phyloP scores from a whole-genome alignment of 257 asterid genomes.

The Ehretia macrophylla region DNA sequence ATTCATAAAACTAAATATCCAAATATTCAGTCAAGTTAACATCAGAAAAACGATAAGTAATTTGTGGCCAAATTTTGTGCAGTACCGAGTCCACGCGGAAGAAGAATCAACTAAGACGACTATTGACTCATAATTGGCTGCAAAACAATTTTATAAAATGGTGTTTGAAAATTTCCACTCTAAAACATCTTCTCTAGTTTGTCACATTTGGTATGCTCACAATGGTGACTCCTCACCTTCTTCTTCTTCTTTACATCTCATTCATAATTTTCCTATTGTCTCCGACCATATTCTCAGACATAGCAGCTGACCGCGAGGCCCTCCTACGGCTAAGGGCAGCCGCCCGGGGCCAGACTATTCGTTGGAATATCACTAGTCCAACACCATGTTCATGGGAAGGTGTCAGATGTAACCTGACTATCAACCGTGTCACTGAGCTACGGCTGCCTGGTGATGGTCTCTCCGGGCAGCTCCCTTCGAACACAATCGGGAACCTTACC shows the following conservation, averaged over 20 bases:
- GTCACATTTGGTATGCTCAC: background rate
- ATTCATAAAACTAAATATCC: no score
- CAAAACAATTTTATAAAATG: no score
- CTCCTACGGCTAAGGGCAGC: slow-evolving; percentile 38
- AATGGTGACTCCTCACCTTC: slow-evolving; percentile 15
- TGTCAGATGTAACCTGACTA: slow-evolving; percentile 24
- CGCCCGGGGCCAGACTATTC: slow-evolving; percentile 45
- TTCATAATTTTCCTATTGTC: slow-evolving; percentile 7
- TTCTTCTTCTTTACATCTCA: slow-evolving; percentile 2
- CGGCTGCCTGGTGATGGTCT: slow-evolving; percentile 56
- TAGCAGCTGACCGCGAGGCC: slow-evolving; percentile 42
- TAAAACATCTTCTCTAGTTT: background rate
- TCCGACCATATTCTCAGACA: slow-evolving; percentile 24
- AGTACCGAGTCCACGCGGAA: background rate
- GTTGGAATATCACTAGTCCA: slow-evolving; percentile 35
- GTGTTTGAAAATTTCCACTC: background rate
- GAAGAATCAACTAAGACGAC: background rate
- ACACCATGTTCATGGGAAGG: slow-evolving; percentile 59
- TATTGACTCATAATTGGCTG: slow-evolving; percentile 7
- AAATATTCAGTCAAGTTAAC: background rate
- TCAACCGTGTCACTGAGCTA: slow-evolving; percentile 36
- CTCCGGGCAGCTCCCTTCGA: slow-evolving; percentile 34
- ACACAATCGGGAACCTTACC: slow-evolving; percentile 41
- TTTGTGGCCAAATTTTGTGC: background rate
- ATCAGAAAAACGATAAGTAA: background rate